These are phyloP conservation scores for Yamadazyma laniorum DNA, from an alignment of 805 yeast species.

Conservation along the genomic window DNA sequence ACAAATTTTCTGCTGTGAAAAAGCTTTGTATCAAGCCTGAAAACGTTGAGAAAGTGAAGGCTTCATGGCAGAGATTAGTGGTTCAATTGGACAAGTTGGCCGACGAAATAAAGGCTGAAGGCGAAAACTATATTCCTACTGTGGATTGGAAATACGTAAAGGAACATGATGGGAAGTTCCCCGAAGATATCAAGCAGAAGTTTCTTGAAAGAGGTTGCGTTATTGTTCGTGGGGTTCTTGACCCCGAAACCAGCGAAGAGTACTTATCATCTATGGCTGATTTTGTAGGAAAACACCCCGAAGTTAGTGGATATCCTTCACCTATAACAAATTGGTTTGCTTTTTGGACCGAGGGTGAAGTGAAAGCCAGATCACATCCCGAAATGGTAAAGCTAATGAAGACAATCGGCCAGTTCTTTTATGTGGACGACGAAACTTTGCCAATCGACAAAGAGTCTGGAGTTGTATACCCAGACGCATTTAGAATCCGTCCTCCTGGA, in stretches of 20 bases:
- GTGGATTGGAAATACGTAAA: conserved; percentile 14
- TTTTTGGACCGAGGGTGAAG: conserved; percentile 41
- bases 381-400: conserved; percentile 25
- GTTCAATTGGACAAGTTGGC: conserved; percentile 20
- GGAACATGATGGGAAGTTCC: conserved; percentile 9
- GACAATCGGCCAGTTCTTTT: conserved; percentile 28
- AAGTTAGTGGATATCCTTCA: conserved; percentile 24
- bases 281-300: conserved; percentile 26
- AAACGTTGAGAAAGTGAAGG: conserved; percentile 22
- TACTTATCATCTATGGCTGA: conserved; percentile 21
- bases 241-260: conserved; percentile 19
- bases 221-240: conserved; percentile 31
- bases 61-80: conserved; percentile 28
- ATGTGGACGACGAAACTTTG: conserved; percentile 22
- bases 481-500: conserved; percentile 42
- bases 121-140: conserved; percentile 13
- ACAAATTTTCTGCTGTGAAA: conserved; percentile 17
- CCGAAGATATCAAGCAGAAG: conserved; percentile 8
- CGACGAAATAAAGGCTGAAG: conserved; percentile 10
- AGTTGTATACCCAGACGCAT: conserved; percentile 42
- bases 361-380: conserved; percentile 39
- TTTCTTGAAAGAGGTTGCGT: conserved; percentile 23
- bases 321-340: conserved; percentile 28
- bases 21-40: conserved; percentile 22
- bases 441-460: conserved; percentile 29